Conservation (phyloP, 495 filamentous ascomycete genomes). For the Friedmanniomyces simplex region DNA sequence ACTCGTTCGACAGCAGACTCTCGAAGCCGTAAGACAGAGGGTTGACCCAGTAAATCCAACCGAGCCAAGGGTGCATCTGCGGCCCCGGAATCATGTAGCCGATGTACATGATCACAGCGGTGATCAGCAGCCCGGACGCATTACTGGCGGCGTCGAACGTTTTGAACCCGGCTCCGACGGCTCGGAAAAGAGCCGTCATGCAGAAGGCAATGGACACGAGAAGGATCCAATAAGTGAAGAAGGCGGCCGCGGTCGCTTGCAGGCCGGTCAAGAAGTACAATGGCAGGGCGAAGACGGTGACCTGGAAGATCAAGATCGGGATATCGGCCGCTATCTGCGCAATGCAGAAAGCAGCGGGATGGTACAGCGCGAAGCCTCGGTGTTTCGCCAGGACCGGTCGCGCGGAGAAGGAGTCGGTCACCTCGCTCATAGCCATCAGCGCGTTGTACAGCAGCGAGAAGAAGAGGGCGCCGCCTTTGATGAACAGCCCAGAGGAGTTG, state of each 20-base stretch:
- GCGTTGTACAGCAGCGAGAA: constrained; percentile 16
- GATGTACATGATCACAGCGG: constrained; percentile 63
- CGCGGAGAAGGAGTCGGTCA: not conserved
- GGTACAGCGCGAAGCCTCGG: constrained; percentile 70
- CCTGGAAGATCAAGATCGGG: constrained; percentile 41
- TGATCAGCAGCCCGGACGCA: constrained; percentile 37
- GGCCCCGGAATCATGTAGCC: constrained; percentile 70
- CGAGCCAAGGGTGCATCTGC: constrained; percentile 69
- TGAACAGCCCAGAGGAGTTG: constrained; percentile 7
- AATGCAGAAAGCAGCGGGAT: constrained; percentile 69
- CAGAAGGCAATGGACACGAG: constrained; percentile 50
- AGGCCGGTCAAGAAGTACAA: constrained; percentile 78
- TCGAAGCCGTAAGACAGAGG: constrained; percentile 81
- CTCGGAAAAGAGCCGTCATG: constrained; percentile 41
- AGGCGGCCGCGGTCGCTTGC: constrained; percentile 55
- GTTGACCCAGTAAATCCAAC: constrained; percentile 78
- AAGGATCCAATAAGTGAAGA: constrained; percentile 58
- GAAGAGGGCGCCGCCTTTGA: constrained; percentile 38
- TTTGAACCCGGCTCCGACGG: constrained; percentile 36
- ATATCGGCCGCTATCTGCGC: constrained; percentile 66
- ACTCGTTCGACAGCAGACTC: constrained; percentile 80
- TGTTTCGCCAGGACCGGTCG: constrained; percentile 90
- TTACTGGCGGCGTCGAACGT: constrained; percentile 36
- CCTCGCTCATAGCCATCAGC: constrained; percentile 2
- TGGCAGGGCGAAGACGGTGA: constrained; percentile 49